phyloP scores from a whole-genome alignment of 2,329 filamentous ascomycete genomes.

The Penicillium paneum region DNA sequence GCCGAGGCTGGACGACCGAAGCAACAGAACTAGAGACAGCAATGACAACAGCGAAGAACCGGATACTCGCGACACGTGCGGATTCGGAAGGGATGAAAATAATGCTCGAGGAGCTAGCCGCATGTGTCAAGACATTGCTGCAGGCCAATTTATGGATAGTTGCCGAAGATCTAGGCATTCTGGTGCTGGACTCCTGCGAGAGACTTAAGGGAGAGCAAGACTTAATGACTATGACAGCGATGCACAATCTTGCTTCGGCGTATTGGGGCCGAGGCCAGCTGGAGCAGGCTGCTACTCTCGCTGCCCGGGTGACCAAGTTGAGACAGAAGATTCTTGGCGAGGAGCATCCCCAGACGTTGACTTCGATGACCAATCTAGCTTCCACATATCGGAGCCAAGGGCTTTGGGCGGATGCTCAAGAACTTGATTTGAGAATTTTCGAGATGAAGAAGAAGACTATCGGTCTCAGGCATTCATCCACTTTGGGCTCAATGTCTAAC shows the following conservation, averaged over 20 bases:
- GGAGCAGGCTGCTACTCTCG: constrained; percentile 6
- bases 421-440: constrained; percentile 8
- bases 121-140: constrained; percentile 3
- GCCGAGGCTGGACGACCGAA: not conserved
- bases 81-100: not conserved
- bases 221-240: constrained; percentile 12
- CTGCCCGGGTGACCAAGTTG: constrained; percentile 2
- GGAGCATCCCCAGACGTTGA: constrained; percentile 10
- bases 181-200: constrained; percentile 1
- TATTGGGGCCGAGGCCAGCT: constrained; percentile 12
- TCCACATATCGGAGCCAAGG: constrained; percentile 13
- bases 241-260: constrained; percentile 14
- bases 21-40: not conserved
- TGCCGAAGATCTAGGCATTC: constrained; percentile 7
- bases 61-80: not conserved
- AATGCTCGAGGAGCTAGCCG: constrained; percentile 1
- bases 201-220: constrained; percentile 8
- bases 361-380: constrained; percentile 17
- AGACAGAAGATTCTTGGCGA: constrained; percentile 8
- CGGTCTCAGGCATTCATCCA: constrained; percentile 5
- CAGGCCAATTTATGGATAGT: constrained; percentile 5
- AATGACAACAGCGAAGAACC: not conserved
- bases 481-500: constrained; percentile 11
- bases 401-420: constrained; percentile 3
- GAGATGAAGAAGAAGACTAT: constrained; percentile 7